These are phyloP conservation scores for Paraphoma chrysanthemicola DNA, from an alignment of 2,329 filamentous ascomycete species.

Conservation along the genomic window DNA sequence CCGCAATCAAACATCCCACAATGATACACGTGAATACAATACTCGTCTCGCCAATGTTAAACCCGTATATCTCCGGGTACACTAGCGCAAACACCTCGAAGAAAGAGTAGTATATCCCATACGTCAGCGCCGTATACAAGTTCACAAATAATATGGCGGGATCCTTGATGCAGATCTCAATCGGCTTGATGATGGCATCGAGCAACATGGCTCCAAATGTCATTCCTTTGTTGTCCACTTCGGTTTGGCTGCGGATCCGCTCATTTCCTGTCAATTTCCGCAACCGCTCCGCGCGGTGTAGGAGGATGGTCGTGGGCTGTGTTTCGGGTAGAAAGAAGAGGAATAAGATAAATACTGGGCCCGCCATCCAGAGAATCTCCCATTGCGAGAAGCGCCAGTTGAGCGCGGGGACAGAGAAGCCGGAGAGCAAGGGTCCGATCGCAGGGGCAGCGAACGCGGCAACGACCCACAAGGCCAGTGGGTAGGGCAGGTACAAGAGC, in stretches of 20 bases:
- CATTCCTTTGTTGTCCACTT: conserved; percentile 68
- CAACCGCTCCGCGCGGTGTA: conserved; percentile 67
- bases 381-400: conserved; percentile 70
- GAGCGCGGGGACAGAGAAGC: conserved; percentile 52
- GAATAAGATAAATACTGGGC: conserved; percentile 66
- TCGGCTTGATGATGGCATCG: conserved; percentile 67
- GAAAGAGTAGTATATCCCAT: conserved; percentile 33
- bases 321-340: conserved; percentile 72
- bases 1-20: conserved; percentile 25
- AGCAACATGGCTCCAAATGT: conserved; percentile 56
- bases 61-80: conserved; percentile 25
- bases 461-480: conserved; percentile 66
- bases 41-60: conserved; percentile 26
- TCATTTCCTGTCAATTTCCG: conserved; percentile 65
- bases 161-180: conserved; percentile 52
- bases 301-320: conserved; percentile 64
- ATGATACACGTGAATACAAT: conserved; percentile 24
- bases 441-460: conserved; percentile 60
- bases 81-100: conserved; percentile 35
- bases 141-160: conserved; percentile 33
- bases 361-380: conserved; percentile 68
- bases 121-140: conserved; percentile 30
- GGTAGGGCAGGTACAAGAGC: conserved; percentile 63
- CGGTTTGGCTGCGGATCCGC: conserved; percentile 66
- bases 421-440: conserved; percentile 67